Base-by-base conservation (phyloP, 139 green algal species). In the Zygnema circumcarinatum region DNA sequence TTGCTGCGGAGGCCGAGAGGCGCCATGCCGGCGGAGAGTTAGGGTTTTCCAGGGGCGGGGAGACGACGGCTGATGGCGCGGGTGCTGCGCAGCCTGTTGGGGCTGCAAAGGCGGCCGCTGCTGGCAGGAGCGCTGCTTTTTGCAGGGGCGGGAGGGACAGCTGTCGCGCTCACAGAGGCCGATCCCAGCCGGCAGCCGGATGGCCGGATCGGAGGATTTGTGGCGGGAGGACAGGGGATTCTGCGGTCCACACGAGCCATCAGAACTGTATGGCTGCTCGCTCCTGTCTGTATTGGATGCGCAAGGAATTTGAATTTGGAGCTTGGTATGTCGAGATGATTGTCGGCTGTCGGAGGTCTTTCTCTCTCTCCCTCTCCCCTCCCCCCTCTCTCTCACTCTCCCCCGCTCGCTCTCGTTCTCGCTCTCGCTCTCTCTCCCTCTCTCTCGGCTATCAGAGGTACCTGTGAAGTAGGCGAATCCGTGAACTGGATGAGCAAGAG, bases 191-290 rank as follows among this genome's bases (percentile, higher is more conserved):
- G 54, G 72, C 72, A 79, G 72, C 21, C 72, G 16, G 72, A 79
- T 35, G 72, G 72, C 20, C 21, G 21, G 20, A 21, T 79, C 16
- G 72, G 72, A 21, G 72, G 72, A 21, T 36, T 79, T 35, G 16
- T 79, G 16, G 22, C 72, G 16, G 72, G 72, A 21, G 20, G 21
- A 32, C 22, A 35, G 20, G 72, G 72, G 33, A 21, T 79, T 20
- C 20, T 79, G 20, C 72, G 72, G 16, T 79, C 72, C 16, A 79
- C 72, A 35, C 72, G 72, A 21, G 72, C 72, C 72, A 79, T 79
- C 16, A 72, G 54, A 25, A 72, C 54, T 25, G 54, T 72, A 72
- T 72, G 54, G 29, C 54, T n/a, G n/a, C n/a, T n/a, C n/a, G n/a
- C n/a, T n/a, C n/a, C n/a, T n/a, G n/a, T n/a, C n/a, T n/a, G n/a